Evolutionary conservation across 2,329 filamentous ascomycete species (phyloP).

Genomic region (Trichoderma afroharzianum): DNA sequence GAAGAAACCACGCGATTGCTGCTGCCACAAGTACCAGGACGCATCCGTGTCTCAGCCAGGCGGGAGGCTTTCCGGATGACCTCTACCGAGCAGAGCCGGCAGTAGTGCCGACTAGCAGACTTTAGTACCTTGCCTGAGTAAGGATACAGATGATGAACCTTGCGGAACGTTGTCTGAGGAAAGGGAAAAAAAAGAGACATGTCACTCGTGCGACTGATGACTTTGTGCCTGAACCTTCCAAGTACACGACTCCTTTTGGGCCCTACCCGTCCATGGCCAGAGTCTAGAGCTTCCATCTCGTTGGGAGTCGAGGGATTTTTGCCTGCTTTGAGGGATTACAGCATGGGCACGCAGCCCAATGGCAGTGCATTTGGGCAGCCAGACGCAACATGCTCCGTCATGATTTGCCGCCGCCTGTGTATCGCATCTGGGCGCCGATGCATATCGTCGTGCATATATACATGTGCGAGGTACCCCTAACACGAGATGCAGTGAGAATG

Average conservation of each 20-base stretch:
- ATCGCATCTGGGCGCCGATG: slow-evolving; percentile 17
- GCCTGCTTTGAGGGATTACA: slow-evolving; percentile 1
- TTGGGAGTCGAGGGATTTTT: slow-evolving; percentile 5
- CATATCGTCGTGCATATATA: slow-evolving; percentile 6
- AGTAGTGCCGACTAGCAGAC: slow-evolving; percentile 10
- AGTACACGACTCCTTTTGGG: not conserved
- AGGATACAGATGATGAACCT: not conserved
- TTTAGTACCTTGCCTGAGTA: not conserved
- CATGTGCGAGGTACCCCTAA: not conserved
- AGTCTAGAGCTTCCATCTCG: not conserved
- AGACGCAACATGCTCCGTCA: not conserved
- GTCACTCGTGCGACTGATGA: not conserved
- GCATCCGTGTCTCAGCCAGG: not conserved
- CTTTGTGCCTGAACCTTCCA: not conserved
- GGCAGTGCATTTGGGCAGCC: not conserved
- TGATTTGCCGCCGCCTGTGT: not conserved
- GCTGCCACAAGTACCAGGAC: not conserved
- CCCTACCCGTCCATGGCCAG: not conserved
- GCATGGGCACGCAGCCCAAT: slow-evolving; percentile 5
- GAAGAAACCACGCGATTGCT: not conserved
- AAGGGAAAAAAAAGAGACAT: not conserved
- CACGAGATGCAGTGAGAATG: not conserved
- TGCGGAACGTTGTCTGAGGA: no score
- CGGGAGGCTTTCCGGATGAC: slow-evolving; percentile 3
- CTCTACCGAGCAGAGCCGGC: slow-evolving; percentile 14